These are phyloP conservation scores for Fusarium pilosicola DNA, from an alignment of 2,329 filamentous ascomycete genomes.

Conservation along the genomic window DNA sequence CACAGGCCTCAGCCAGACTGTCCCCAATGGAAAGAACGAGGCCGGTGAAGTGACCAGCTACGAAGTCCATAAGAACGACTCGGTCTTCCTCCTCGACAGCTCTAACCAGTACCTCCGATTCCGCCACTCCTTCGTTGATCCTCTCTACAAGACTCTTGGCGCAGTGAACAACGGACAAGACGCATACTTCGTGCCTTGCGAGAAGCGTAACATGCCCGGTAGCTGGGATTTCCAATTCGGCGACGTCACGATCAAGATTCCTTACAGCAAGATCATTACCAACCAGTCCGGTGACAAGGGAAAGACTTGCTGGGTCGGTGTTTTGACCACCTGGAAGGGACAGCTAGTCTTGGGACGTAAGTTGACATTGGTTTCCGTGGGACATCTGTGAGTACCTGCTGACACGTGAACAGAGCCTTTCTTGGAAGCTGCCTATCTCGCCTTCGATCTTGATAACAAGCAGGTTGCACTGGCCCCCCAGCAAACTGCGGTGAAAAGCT, in stretches of 20 bases:
- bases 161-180: not conserved
- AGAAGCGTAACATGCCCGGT: not conserved
- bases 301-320: not conserved
- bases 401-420: not conserved
- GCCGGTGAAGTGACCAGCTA: not conserved
- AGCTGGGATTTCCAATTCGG: not conserved
- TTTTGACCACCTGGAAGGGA: not conserved
- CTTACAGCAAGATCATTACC: not conserved
- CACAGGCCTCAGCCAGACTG: not conserved
- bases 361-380: fast-evolving
- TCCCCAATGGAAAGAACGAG: not conserved
- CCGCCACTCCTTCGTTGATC: not conserved
- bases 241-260: not conserved
- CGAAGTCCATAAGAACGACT: not conserved
- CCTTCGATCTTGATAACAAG: not conserved
- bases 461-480: not conserved
- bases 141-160: not conserved
- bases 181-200: not conserved
- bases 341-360: not conserved
- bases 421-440: not conserved
- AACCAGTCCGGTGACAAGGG: not conserved
- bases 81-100: not conserved
- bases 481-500: not conserved
- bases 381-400: fast-evolving
- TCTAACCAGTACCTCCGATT: not conserved